A percentile compares a stretch with the other conserved stretches of the same genome.
Evolutionary conservation across 177 flowering plant genomes (phyloP).

Genomic region (Telopea speciosissima): DNA sequence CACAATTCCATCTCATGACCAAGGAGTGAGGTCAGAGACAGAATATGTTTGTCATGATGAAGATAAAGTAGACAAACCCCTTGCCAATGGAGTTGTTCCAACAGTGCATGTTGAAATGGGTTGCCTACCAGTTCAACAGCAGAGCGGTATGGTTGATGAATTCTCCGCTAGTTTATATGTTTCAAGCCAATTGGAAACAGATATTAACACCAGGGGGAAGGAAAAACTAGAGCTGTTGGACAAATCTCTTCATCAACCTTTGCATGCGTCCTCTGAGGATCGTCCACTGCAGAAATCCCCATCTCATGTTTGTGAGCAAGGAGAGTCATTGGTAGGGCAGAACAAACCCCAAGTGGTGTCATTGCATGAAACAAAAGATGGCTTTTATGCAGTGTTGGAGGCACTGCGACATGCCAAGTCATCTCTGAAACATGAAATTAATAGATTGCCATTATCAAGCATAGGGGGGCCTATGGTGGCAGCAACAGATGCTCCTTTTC

Average conservation of each 20-base stretch:
- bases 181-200: conserved; percentile 9
- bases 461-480: conserved; percentile 11
- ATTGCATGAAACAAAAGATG: conserved; percentile 25
- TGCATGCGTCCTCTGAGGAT: conserved; percentile 11
- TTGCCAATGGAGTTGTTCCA: conserved; percentile 11
- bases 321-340: conserved; percentile 21
- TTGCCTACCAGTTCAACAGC: conserved; percentile 12
- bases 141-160: conserved; percentile 9
- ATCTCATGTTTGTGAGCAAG: conserved; percentile 10
- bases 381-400: conserved; percentile 40
- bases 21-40: conserved; percentile 17
- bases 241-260: conserved; percentile 7
- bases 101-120: conserved; percentile 12
- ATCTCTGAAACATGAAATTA: conserved; percentile 44
- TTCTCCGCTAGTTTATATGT: conserved; percentile 9
- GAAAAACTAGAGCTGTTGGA: conserved; percentile 22
- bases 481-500: conserved; percentile 17
- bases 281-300: conserved; percentile 8
- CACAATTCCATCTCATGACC: conserved; percentile 8
- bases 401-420: conserved; percentile 61
- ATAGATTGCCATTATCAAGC: conserved; percentile 14
- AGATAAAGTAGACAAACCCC: conserved; percentile 11
- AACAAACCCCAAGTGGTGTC: conserved; percentile 20
- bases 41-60: conserved; percentile 10
- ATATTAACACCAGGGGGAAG: conserved; percentile 12